Evolutionary conservation across 139 green algal genomes (phyloP), one percentile per base, ranked within the genome.

Genomic region (Microglena sp.): DNA sequence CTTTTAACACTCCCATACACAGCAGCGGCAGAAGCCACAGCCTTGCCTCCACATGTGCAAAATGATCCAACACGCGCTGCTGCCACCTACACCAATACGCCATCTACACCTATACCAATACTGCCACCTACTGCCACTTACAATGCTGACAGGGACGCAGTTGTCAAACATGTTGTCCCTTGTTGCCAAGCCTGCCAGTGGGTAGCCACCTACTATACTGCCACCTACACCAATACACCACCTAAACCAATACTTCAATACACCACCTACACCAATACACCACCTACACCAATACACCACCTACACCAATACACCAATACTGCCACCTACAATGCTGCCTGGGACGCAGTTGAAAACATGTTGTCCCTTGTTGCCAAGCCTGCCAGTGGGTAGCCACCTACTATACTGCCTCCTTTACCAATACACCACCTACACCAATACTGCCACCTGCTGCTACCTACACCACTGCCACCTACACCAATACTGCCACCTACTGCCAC

Each of bases 191-290:
- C 88, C 89, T 2, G 79, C 79, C 33, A 95, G 72, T n/a, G 89
- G 89, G 35, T 91, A 91, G 6, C 89, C 89, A 59, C 78, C 86
- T 26, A 82, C 86, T 28, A 95, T 93, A 68, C 87, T n/a, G n/a
- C 40, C 11, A 50, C 18, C 40, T 50, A 18, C 40, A n/a, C n/a
- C n/a, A n/a, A n/a, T n/a, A n/a, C n/a, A n/a, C n/a, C n/a, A n/a
- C n/a, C n/a, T n/a, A n/a, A n/a, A n/a, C n/a, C n/a, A n/a, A n/a
- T n/a, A n/a, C n/a, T n/a, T n/a, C n/a, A n/a, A n/a, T n/a, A n/a
- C n/a, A n/a, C n/a, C n/a, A n/a, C n/a, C n/a, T n/a, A n/a, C n/a
- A n/a, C n/a, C n/a, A n/a, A n/a, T n/a, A n/a, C n/a, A n/a, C n/a
- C n/a, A n/a, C n/a, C n/a, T n/a, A n/a, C n/a, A n/a, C n/a, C n/a